phyloP scores from a whole-genome alignment of 768 basidiomycete species.

The Hortiboletus flavorubellus region DNA sequence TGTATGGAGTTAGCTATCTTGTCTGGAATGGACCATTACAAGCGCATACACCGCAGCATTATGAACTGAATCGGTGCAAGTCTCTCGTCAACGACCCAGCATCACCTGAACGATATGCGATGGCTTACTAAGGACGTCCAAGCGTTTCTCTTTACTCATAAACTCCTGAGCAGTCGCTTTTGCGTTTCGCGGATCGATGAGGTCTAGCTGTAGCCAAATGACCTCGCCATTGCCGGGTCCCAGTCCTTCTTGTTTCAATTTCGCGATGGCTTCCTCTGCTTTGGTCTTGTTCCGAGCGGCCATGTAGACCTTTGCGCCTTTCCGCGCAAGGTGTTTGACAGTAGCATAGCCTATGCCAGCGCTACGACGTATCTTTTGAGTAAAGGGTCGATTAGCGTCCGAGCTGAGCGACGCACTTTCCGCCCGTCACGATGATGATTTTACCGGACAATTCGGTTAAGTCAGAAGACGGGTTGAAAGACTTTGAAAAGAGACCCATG shows the following conservation, averaged over 20 bases:
- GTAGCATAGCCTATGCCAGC: conserved; percentile 51
- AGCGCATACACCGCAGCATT: conserved; percentile 49
- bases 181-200: conserved; percentile 46
- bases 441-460: conserved; percentile 34
- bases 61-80: conserved; percentile 39
- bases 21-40: neutral
- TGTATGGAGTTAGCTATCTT: conserved; percentile 5
- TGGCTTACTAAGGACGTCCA: conserved; percentile 51
- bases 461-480: conserved; percentile 38
- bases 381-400: too few species aligned
- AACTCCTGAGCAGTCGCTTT: conserved; percentile 49
- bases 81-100: neutral
- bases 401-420: conserved; percentile 38
- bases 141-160: conserved; percentile 43
- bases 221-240: conserved; percentile 45
- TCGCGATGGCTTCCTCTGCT: conserved; percentile 46
- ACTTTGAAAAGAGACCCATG: conserved; percentile 20
- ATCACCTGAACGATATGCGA: neutral
- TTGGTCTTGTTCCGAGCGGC: conserved; percentile 46
- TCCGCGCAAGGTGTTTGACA: conserved; percentile 47
- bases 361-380: conserved; percentile 21
- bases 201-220: conserved; percentile 48
- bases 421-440: conserved; percentile 56
- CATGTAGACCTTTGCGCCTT: conserved; percentile 60
- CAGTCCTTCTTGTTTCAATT: conserved; percentile 43